phyloP scores from a whole-genome alignment of 352 stramenopile genomes.

The Blastocystis sp. region DNA sequence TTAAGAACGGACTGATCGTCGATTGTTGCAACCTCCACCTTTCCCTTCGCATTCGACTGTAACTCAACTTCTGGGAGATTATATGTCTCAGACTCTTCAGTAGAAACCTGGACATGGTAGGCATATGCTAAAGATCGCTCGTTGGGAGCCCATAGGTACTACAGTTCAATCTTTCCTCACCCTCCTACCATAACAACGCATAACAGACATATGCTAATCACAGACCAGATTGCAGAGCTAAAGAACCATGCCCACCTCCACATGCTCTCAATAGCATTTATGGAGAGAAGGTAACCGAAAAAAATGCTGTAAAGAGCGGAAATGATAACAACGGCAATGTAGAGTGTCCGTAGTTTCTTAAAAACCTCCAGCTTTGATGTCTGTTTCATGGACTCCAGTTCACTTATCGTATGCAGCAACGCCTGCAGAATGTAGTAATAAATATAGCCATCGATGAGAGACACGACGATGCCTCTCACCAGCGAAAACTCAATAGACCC shows the following conservation, averaged over 20 bases:
- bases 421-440: constrained; percentile 3
- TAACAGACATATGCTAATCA: neutral
- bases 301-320: neutral
- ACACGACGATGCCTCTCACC: too few relatives aligned
- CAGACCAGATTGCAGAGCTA: neutral
- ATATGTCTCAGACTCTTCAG: constrained; percentile 45
- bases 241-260: constrained; percentile 40
- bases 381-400: constrained; percentile 17
- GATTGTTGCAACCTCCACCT: neutral
- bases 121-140: constrained; percentile 4
- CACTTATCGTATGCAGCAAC: neutral
- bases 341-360: neutral
- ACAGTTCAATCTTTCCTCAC: neutral
- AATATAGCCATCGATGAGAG: neutral
- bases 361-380: constrained; percentile 10
- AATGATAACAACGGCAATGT: neutral
- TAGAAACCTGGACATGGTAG: constrained; percentile 39
- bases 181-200: constrained; percentile 10
- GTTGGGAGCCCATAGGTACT: constrained; percentile 40
- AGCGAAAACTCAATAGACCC: neutral
- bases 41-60: neutral
- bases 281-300: neutral
- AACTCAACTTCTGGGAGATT: constrained; percentile 2
- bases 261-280: neutral
- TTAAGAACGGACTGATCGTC: neutral